These are phyloP conservation scores for Tulasnella sp. DNA, from an alignment of 768 basidiomycete species.

Conservation along the genomic window DNA sequence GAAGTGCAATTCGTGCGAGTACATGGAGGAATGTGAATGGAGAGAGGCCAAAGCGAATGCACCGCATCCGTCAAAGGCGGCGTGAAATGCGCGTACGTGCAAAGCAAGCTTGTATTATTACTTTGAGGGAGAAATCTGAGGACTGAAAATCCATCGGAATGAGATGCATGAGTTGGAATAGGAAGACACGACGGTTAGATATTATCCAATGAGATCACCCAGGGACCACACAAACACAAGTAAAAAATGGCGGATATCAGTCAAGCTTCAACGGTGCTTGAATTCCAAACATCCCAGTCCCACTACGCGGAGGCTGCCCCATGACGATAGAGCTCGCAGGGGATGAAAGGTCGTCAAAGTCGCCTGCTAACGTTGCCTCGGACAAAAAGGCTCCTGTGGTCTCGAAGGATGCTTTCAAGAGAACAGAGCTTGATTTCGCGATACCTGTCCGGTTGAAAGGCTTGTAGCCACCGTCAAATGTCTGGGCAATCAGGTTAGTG, in stretches of 20 bases:
- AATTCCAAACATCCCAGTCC: constrained; percentile 92
- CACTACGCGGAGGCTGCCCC: constrained; percentile 75
- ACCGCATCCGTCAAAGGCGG: too few relatives aligned
- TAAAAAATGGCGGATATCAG: neutral
- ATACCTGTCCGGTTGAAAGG: constrained; percentile 97
- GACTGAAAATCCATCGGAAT: too few relatives aligned
- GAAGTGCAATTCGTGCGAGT: constrained; percentile 27
- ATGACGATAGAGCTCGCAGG: constrained; percentile 89
- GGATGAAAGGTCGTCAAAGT: constrained; percentile 84
- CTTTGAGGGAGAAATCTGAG: too few relatives aligned
- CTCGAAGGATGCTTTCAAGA: constrained; percentile 96
- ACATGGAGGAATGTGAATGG: constrained; percentile 31
- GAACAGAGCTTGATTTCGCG: constrained; percentile 82
- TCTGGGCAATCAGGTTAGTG: constrained; percentile 39
- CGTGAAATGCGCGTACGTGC: too few relatives aligned
- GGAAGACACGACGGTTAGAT: too few relatives aligned
- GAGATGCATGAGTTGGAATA: too few relatives aligned
- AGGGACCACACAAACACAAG: too few relatives aligned
- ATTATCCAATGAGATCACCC: too few relatives aligned
- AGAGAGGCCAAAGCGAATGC: constrained; percentile 20
- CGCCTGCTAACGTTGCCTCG: constrained; percentile 87
- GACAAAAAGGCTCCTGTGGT: constrained; percentile 89
- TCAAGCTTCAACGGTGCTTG: constrained; percentile 29
- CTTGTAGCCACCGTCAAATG: constrained; percentile 95
- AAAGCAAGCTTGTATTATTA: too few relatives aligned